A percentile compares a stretch with the other conserved stretches of the same genome.
phyloP scores from a whole-genome alignment of 495 filamentous ascomycete species.

The Neohortaea acidophila region DNA sequence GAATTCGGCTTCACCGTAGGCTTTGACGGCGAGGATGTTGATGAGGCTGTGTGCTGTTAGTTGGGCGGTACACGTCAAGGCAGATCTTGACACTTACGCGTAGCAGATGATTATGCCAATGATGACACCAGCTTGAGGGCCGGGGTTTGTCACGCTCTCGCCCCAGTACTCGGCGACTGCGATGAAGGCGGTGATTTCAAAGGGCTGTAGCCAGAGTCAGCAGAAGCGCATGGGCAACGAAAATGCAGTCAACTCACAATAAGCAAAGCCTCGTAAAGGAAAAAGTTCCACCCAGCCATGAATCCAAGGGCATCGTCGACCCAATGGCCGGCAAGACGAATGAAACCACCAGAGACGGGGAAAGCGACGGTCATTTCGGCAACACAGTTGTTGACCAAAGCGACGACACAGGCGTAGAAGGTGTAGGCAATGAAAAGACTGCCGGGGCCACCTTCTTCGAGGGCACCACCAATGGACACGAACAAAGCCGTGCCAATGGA shows the following conservation, averaged over 20 bases:
- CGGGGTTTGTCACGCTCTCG: constrained; percentile 18
- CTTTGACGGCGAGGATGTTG: constrained; percentile 32
- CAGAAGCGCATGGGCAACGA: too few species aligned
- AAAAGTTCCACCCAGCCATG: constrained; percentile 47
- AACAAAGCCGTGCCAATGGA: constrained; percentile 28
- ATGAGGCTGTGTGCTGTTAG: constrained; percentile 12
- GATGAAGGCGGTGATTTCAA: constrained; percentile 38
- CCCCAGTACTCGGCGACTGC: constrained; percentile 34
- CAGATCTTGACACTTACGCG: constrained; percentile 3
- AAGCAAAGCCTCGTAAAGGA: constrained; percentile 40
- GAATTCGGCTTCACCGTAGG: constrained; percentile 37
- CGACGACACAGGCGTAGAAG: constrained; percentile 19
- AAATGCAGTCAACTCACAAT: too few species aligned
- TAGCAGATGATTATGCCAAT: constrained; percentile 25
- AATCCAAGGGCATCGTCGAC: constrained; percentile 42
- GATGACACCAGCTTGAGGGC: constrained; percentile 29
- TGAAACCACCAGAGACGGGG: constrained; percentile 32
- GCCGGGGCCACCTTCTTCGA: constrained; percentile 23
- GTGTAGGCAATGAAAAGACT: constrained; percentile 24
- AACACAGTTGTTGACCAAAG: constrained; percentile 32
- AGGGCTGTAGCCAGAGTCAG: too few species aligned
- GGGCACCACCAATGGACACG: constrained; percentile 23
- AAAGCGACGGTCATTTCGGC: constrained; percentile 34
- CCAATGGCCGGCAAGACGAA: constrained; percentile 32
- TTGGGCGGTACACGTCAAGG: too few species aligned